Conservation (phyloP, 805 yeast species). For the Saccharomycopsis selenospora region DNA sequence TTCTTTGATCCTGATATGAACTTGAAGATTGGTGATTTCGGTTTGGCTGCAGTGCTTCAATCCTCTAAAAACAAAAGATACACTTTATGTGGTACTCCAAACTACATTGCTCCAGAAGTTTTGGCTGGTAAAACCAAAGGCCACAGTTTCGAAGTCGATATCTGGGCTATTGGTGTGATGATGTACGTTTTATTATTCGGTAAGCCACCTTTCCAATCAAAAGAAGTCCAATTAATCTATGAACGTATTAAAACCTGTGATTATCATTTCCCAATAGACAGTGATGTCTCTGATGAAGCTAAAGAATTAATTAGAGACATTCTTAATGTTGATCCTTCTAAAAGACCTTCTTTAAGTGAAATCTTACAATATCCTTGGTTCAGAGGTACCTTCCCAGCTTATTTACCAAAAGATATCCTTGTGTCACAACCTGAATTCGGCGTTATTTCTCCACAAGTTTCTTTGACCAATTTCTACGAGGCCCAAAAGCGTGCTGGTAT, state of each 20-base stretch:
- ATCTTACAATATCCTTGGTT: conserved; percentile 84
- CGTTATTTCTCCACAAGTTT: conserved; percentile 50
- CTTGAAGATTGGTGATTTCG: conserved; percentile 95
- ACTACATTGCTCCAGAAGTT: conserved; percentile 97
- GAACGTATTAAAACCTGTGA: conserved; percentile 83
- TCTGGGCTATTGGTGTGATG: conserved; percentile 98
- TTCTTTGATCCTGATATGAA: conserved; percentile 92
- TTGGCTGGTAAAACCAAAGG: conserved; percentile 81
- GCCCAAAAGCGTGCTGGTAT: conserved; percentile 63
- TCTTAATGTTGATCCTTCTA: conserved; percentile 67
- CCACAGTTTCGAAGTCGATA: conserved; percentile 90
- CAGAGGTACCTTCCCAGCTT: conserved; percentile 74
- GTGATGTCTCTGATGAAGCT: conserved; percentile 63
- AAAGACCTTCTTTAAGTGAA: conserved; percentile 75
- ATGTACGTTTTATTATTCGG: conserved; percentile 87
- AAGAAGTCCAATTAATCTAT: conserved; percentile 86
- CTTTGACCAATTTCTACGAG: conserved; percentile 57
- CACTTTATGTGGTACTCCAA: conserved; percentile 98
- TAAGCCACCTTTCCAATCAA: conserved; percentile 96
- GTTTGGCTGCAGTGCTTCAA: conserved; percentile 91
- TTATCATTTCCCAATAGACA: conserved; percentile 67
- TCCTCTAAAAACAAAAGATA: conserved; percentile 66
- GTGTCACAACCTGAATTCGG: conserved; percentile 54
- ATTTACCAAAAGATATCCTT: conserved; percentile 55
- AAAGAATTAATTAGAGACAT: conserved; percentile 62